phyloP scores from a whole-genome alignment of 805 yeast species.

The Cyberlindnera suaveolens region DNA sequence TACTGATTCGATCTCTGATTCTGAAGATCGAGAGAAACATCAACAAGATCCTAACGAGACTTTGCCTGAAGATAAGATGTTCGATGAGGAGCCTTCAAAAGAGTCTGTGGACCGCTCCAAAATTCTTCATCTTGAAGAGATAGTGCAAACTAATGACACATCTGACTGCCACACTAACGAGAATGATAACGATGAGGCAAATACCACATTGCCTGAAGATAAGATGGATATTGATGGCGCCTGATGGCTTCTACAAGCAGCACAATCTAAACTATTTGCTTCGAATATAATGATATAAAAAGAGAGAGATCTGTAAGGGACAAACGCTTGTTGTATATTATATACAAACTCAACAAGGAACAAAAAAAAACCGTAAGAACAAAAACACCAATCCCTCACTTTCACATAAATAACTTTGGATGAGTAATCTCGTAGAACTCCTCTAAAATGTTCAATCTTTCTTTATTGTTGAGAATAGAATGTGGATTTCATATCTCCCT shows the following conservation, averaged over 20 bases:
- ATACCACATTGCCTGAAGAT: conserved; percentile 19
- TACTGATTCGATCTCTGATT: background rate
- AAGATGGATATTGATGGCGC: conserved; percentile 18
- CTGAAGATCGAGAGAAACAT: background rate
- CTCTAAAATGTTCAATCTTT: background rate
- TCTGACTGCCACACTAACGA: background rate
- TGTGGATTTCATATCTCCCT: too few relatives aligned
- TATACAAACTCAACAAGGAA: conserved; percentile 9
- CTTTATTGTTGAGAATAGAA: too few relatives aligned
- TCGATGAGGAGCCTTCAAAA: conserved; percentile 21
- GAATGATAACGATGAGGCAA: conserved; percentile 3
- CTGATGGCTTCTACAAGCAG: background rate
- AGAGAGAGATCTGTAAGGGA: conserved; percentile 2
- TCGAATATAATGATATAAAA: background rate
- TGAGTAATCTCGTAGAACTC: background rate
- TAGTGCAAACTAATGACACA: too few relatives aligned
- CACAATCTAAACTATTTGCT: background rate
- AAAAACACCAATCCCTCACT: conserved; percentile 4
- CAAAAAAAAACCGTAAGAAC: conserved; percentile 1
- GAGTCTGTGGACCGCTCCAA: background rate
- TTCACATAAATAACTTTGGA: conserved; percentile 2
- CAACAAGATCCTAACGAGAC: conserved; percentile 2
- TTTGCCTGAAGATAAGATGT: conserved; percentile 10
- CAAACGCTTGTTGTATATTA: conserved; percentile 9
- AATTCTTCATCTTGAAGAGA: too few relatives aligned